Percentiles rank a stretch among this genome's conserved stretches.
phyloP scores from a whole-genome alignment of 106 monocot genomes.

The Dactylorhiza incarnata region DNA sequence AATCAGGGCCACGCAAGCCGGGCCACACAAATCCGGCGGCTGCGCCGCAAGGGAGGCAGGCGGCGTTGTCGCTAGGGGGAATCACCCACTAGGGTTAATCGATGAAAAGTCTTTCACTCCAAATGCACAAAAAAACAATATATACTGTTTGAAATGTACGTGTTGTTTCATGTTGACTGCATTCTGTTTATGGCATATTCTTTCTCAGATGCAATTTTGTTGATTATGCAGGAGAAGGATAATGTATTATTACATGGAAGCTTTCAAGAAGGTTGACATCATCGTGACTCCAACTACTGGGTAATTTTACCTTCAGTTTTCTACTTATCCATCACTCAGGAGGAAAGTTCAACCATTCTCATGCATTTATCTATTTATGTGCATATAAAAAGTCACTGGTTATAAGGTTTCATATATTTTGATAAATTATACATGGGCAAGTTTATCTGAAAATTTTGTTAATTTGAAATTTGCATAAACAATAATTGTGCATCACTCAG shows the following conservation, averaged over 20 bases:
- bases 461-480: background rate
- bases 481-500: background rate
- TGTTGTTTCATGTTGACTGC: background rate
- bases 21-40: too few relatives aligned
- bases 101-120: too few relatives aligned
- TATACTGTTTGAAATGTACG: too few relatives aligned
- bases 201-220: background rate
- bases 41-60: too few relatives aligned
- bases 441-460: background rate
- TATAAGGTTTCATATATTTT: background rate
- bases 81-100: too few relatives aligned
- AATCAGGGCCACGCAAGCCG: too few relatives aligned
- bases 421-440: background rate
- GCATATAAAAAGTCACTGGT: background rate
- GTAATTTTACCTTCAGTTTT: constrained; percentile 24
- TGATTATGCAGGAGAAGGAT: constrained; percentile 74
- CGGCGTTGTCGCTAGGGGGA: too few relatives aligned
- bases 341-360: background rate
- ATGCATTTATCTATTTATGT: background rate
- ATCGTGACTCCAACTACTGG: constrained; percentile 96
- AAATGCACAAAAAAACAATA: too few relatives aligned
- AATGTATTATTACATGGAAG: constrained; percentile 90
- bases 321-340: too few relatives aligned
- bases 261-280: constrained; percentile 91
- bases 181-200: background rate